Evolutionary conservation across 2,329 filamentous ascomycete species (phyloP).

Genomic region (Apiospora phragmitis): DNA sequence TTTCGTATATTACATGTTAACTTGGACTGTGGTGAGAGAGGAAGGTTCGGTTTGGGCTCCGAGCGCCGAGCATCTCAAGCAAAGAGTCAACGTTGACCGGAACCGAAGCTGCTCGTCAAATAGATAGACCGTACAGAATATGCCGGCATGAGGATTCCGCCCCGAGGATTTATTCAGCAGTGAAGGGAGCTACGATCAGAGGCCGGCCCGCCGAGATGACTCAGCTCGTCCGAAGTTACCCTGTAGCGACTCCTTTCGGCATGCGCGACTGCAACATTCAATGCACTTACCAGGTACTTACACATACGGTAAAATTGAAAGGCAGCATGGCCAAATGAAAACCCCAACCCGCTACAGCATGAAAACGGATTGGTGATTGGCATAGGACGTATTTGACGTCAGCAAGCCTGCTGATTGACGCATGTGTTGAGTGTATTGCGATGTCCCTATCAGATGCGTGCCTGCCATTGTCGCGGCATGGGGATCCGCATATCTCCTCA

Average conservation of each 20-base stretch:
- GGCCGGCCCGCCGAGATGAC: no score
- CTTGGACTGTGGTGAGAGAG: neutral
- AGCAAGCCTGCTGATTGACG: neutral
- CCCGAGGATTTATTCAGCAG: neutral
- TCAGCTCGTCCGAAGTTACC: neutral
- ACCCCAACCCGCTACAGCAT: neutral
- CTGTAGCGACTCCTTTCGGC: neutral
- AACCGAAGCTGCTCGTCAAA: neutral
- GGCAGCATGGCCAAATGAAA: neutral
- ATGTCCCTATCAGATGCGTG: no score
- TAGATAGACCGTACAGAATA: neutral
- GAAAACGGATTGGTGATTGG: no score
- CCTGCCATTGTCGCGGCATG: neutral
- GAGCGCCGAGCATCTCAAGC: neutral
- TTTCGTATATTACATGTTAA: neutral
- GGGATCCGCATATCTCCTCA: neutral
- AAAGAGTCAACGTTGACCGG: neutral
- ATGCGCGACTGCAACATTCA: neutral
- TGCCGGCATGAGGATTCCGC: neutral
- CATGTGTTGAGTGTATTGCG: no score
- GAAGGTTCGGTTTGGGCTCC: neutral
- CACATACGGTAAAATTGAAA: neutral
- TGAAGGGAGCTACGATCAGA: neutral
- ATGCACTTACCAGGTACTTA: neutral
- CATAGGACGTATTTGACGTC: neutral